Conservation (phyloP, 1,284 basidiomycete species). For the Coniferiporia weirii region DNA sequence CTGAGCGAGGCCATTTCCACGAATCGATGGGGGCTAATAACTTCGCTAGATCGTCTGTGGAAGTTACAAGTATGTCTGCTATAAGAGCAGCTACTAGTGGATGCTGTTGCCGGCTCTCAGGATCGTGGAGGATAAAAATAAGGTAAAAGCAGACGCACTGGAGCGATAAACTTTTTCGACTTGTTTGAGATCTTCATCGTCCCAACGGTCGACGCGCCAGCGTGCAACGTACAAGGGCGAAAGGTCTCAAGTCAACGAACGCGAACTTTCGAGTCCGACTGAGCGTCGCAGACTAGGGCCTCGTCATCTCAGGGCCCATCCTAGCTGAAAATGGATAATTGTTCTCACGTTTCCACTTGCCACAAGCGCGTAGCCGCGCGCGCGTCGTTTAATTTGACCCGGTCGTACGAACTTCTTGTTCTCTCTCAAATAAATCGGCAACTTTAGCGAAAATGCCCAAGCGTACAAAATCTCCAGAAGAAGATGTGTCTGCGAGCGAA, state of each 20-base stretch:
- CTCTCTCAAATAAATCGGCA: not conserved
- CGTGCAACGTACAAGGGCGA: constrained; percentile 4
- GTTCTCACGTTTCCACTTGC: constrained; percentile 1
- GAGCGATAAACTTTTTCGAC: constrained; percentile 68
- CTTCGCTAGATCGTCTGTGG: constrained; percentile 60
- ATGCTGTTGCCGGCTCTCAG: constrained; percentile 41
- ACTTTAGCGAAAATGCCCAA: constrained; percentile 2
- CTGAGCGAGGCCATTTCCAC: constrained; percentile 96
- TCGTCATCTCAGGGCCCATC: not conserved
- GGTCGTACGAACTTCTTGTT: not conserved
- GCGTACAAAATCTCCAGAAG: constrained; percentile 5
- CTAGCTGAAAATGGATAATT: not conserved
- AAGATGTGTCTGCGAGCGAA: not conserved
- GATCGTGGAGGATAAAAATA: constrained; percentile 9
- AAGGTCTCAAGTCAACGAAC: constrained; percentile 6
- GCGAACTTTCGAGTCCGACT: not conserved
- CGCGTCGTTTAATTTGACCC: not conserved
- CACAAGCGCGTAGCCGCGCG: constrained; percentile 1
- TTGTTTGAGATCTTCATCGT: constrained; percentile 78
- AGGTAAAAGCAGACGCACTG: constrained; percentile 40
- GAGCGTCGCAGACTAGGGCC: not conserved
- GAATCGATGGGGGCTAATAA: constrained; percentile 61
- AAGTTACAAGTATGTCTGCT: constrained; percentile 54
- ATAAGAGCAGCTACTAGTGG: constrained; percentile 75
- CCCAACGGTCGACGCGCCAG: constrained; percentile 41